Base-by-base conservation (phyloP, 306 rosid species). In the Quercus mongolica region DNA sequence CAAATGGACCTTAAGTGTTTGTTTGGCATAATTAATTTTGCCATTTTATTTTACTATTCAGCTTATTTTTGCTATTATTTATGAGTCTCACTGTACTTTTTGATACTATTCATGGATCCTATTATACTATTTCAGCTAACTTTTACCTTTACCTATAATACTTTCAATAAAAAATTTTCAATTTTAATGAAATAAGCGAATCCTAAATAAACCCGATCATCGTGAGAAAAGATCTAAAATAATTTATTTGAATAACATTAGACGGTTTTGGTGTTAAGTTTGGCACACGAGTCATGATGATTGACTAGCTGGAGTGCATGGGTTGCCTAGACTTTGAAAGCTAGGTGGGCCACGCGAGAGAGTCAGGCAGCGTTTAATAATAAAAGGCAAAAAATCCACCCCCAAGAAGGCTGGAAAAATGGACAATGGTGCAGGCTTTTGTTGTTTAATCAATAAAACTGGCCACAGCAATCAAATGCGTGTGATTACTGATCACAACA, bases 351-450 rank as follows among this genome's bases (percentile, higher is more conserved):
- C 81, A 82, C 41, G 80, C 23, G 12, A 44, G 79, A 79, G 75
- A 76, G 25, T 25, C 56, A 38, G 3, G 3, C 4, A 44, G 6
- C n/a, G 5, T 9, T 23, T 35, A 35, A 14, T 19, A 17, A 31
- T 15, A 23, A 30, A 30, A 15, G 30, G 25, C 57, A 79, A 82
- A 73, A 73, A 72, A 26, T 73, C 72, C 49, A 44, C 44, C 78
- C 88, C 90, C 90, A 73, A 78, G 63, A 88, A 86, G 82, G 87
- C 85, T 84, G 88, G 88, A 86, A 84, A 84, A 85, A 58, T 15
- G 70, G 46, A 74, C 35, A 41, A 8, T 8, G 11, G 1, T 41
- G 71, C 21, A 6, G 5, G 49, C 13, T 63, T 69, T 68, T 76
- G 73, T 71, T 58, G 77, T 56, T 56, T 76, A 38, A 44, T 61